Evolutionary conservation across 768 basidiomycete species (phyloP).

Genomic region (Auricularia sp.): DNA sequence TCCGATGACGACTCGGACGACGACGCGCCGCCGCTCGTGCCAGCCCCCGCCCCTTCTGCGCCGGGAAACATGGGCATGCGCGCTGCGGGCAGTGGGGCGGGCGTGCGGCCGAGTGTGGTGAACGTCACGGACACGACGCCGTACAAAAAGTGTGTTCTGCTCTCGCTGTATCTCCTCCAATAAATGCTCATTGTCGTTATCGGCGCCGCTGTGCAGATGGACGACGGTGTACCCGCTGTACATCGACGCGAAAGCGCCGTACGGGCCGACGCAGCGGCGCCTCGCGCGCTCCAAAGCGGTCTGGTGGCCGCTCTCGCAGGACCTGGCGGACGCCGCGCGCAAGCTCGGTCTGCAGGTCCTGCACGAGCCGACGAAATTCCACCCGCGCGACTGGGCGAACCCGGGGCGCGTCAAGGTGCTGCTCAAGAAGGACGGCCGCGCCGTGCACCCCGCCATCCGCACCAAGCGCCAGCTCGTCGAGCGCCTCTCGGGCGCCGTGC

Average conservation of each 20-base stretch:
- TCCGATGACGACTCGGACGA: conserved; percentile 48
- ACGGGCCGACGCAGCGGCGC: conserved; percentile 72
- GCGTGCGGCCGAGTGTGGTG: background rate
- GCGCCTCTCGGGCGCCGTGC: conserved; percentile 63
- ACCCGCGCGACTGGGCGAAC: conserved; percentile 97
- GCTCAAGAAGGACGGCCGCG: conserved; percentile 70
- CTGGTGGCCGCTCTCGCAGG: conserved; percentile 93
- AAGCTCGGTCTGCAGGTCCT: conserved; percentile 69
- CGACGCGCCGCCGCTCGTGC: conserved; percentile 9
- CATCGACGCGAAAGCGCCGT: conserved; percentile 88
- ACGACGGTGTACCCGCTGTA: conserved; percentile 95
- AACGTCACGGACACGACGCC: conserved; percentile 58
- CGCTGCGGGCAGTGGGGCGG: background rate
- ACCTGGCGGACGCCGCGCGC: conserved; percentile 77
- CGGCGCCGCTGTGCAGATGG: conserved; percentile 48
- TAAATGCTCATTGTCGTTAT: conserved; percentile 1
- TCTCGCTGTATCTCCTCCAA: background rate
- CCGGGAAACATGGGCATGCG: background rate
- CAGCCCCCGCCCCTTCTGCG: conserved; percentile 1
- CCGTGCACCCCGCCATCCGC: conserved; percentile 58
- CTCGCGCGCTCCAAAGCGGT: conserved; percentile 68
- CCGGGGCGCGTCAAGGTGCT: conserved; percentile 90
- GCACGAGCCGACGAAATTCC: conserved; percentile 82
- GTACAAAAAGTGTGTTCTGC: conserved; percentile 60
- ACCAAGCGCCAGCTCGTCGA: conserved; percentile 76